Conservation (phyloP, 208 protist species). For the Borovskyia barvae region DNA sequence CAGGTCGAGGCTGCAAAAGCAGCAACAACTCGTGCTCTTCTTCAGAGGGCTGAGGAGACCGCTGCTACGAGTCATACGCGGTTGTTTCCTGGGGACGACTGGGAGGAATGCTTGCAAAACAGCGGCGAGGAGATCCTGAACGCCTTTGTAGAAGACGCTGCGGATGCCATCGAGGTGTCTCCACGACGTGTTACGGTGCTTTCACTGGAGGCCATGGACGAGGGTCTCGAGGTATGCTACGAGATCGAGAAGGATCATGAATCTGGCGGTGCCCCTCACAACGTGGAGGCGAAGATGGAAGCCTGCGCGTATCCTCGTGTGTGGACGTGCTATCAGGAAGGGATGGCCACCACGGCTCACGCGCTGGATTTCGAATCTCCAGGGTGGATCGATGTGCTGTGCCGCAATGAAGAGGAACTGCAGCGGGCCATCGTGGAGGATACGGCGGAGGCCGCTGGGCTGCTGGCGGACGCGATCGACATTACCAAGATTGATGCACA, state of each 20-base stretch:
- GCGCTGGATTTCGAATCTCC: conserved; percentile 37
- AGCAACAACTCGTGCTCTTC: too few species aligned
- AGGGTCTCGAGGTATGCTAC: conserved; percentile 33
- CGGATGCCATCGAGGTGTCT: conserved; percentile 27
- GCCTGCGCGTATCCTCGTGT: conserved; percentile 35
- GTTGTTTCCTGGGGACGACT: conserved; percentile 40
- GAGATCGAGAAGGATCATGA: conserved; percentile 9
- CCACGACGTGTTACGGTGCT: conserved; percentile 6
- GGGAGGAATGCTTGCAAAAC: conserved; percentile 30
- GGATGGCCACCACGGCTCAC: conserved; percentile 29
- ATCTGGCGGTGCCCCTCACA: background rate
- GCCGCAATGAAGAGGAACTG: conserved; percentile 33
- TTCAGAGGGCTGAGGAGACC: conserved; percentile 4
- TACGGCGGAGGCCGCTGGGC: conserved; percentile 26
- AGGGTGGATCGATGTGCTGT: conserved; percentile 46
- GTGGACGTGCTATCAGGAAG: conserved; percentile 43
- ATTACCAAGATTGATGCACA: conserved; percentile 19
- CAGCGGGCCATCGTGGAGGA: conserved; percentile 39
- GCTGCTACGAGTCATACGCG: conserved; percentile 19
- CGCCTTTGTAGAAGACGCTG: conserved; percentile 42
- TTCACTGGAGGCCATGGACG: conserved; percentile 19
- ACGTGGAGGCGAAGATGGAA: conserved; percentile 10
- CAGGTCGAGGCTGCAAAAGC: background rate
- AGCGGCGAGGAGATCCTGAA: conserved; percentile 28
- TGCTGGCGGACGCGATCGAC: conserved; percentile 27